Percentiles rank a stretch among this genome's conserved stretches.
Evolutionary conservation across 75 land plant species (phyloP).

Genomic region (Picea sitchensis): DNA sequence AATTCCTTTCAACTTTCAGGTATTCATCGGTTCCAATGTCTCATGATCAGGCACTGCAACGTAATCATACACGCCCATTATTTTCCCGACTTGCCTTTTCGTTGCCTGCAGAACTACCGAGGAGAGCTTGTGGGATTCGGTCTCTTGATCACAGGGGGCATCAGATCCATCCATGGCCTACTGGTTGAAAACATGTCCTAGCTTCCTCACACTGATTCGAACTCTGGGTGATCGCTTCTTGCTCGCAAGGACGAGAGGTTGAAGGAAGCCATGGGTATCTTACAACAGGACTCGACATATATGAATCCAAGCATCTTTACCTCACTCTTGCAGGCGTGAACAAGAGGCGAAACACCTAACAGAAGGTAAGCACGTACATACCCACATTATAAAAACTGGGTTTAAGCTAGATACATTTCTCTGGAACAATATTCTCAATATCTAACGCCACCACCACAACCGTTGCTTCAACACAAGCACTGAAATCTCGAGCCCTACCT

Average conservation of each 20-base stretch:
- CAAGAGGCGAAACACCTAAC: too few relatives aligned
- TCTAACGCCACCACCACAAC: conserved; percentile 16
- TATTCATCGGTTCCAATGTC: too few relatives aligned
- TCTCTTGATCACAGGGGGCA: not conserved
- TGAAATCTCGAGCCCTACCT: too few relatives aligned
- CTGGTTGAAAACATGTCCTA: not conserved
- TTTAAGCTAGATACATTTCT: conserved; percentile 27
- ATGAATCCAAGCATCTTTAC: too few relatives aligned
- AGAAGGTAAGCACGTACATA: conserved; percentile 20
- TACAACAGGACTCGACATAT: not conserved
- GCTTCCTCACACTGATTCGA: not conserved
- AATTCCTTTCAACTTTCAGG: too few relatives aligned
- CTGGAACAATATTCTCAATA: conserved; percentile 47
- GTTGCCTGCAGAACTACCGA: not conserved
- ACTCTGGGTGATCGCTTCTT: not conserved
- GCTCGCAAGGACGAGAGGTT: not conserved
- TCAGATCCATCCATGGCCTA: not conserved
- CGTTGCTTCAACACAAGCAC: too few relatives aligned
- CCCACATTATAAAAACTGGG: conserved; percentile 20
- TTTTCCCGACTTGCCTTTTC: not conserved
- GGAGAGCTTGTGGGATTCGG: too few relatives aligned
- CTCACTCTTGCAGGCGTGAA: too few relatives aligned
- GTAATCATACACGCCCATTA: not conserved
- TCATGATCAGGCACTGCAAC: not conserved
- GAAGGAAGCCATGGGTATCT: not conserved